These are phyloP conservation scores for Rhizophora mangle DNA, from an alignment of 345 rosid species.

Conservation along the genomic window DNA sequence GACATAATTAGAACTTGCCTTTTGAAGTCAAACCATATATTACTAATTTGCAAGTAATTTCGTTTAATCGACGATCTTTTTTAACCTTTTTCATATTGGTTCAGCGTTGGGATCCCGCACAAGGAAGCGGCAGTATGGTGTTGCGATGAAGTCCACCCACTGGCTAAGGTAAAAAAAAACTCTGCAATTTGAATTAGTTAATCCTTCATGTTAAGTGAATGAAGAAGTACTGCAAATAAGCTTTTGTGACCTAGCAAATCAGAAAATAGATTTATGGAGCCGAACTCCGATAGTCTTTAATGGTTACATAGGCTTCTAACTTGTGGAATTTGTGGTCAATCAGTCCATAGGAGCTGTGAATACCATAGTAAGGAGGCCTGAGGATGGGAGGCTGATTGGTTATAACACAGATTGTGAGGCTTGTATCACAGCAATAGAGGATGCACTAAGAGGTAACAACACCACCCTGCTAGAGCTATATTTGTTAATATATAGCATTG, in stretches of 20 bases:
- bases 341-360: slow-evolving; percentile 50
- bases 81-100: slow-evolving; percentile 2
- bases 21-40: background rate
- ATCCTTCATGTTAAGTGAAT: background rate
- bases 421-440: slow-evolving; percentile 44
- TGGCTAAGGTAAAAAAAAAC: slow-evolving; percentile 36
- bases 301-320: slow-evolving; percentile 15
- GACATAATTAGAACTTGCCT: background rate
- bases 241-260: background rate
- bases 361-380: slow-evolving; percentile 43
- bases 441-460: slow-evolving; percentile 35
- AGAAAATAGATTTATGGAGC: background rate
- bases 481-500: background rate
- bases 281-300: too few species aligned
- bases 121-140: slow-evolving; percentile 44
- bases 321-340: slow-evolving; percentile 3
- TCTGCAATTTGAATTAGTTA: background rate
- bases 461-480: background rate
- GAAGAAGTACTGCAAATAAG: too few species aligned
- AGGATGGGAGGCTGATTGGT: slow-evolving; percentile 47
- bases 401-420: slow-evolving; percentile 50
- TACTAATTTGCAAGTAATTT: background rate
- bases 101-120: slow-evolving; percentile 45
- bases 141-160: slow-evolving; percentile 47
- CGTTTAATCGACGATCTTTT: background rate